Base-by-base conservation (phyloP, 2,329 filamentous ascomycete species). In the Magnaporthiopsis rhizophila region DNA sequence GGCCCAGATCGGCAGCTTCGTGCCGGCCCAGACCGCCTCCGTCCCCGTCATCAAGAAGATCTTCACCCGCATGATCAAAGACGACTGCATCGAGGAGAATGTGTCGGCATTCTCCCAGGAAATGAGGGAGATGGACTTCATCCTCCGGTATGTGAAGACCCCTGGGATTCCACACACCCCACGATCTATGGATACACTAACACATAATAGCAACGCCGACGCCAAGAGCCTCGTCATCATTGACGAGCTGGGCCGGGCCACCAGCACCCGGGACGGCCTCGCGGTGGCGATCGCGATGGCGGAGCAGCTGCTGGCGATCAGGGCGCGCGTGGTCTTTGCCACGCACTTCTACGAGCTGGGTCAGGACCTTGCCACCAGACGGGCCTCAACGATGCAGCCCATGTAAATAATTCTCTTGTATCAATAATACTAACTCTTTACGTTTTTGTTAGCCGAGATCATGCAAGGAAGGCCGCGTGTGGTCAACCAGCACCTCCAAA, bases 61-160 rank as follows among this genome's bases (percentile, higher is more conserved):
- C 0, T 97, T 99, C 74, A 91, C 95, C 0, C 85, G 95, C 2
- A 83, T 97, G 11, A 94, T 92, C 0, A 89, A 91, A 57, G 90
- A 96, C 64, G 93, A 98, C 74, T 91, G 84, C 67, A 89, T 96
- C 28, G 91, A 97, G 76, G 89, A 89, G 21, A 98, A 97, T 67
- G 85, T 97, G 30, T 98, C 94, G 0, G 97, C 92, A 0, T 99
- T 98, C 72, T 91, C 93, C 0, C 84, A 92, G 0, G 95, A 99
- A 75, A 98, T 99, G 95, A 85, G 91, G 58, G 95, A 98, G 71
- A 96, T 94, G 78, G 92, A 93, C 0, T 97, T 96, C 73, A 97
- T 99, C 64, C 77, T 98, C 1, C 84, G 86, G 81, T 81, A 71
- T 1, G 65, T 61, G 0, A 63, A 15, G 1, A n/a, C 12, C 21